Base-by-base conservation (phyloP, 2,329 filamentous ascomycete species). In the Arthrobotrys conoides region DNA sequence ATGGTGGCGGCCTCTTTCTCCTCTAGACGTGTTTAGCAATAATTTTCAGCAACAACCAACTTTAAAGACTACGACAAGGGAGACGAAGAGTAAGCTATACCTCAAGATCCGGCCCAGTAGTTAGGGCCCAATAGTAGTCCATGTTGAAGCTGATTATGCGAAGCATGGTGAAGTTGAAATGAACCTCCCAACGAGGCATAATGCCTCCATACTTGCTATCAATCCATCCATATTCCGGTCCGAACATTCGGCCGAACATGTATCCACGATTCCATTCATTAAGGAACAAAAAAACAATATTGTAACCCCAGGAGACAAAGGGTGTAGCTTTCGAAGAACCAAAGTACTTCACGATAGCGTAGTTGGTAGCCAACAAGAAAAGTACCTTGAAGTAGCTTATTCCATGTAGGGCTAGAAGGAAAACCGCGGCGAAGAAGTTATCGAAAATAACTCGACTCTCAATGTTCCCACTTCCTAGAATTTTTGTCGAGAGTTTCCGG, bases 1-100 rank as follows among this genome's bases (percentile, higher is more conserved):
- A 87, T 51, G 93, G 92, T 88, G 98, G 94, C 80, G 97, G 88
- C 87, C 97, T 93, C 85, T 96, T 97, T 93, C 98, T 98, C 94
- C 98, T 96, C 85, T 79, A 55, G 69, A 86, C 87, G 84, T 85
- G 83, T 89, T 95, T 88, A 95, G 91, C 82, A 80, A 79, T 76
- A 48, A 70, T 57, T 79, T 80, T 71, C 71, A 76, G 55, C 30
- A 64, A 57, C 18, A 30, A 61, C 22, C 59, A 69, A 57, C 61
- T 24, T n/a, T 48, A 41, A 49, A 16, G 5, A 41, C 3, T 16
- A 61, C 24, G 9, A n/a, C 12, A 24, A 18, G 22, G 24, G 8
- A 10, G n/a, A 41, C 20, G 10, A 33, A 69, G 20, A 41, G 36
- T 41, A 18, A 22, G 6, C 8, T 61, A 14, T 65, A 78, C 46